These are phyloP conservation scores for Danielia oregonensis DNA, from an alignment of 805 yeast genomes.

Conservation along the genomic window DNA sequence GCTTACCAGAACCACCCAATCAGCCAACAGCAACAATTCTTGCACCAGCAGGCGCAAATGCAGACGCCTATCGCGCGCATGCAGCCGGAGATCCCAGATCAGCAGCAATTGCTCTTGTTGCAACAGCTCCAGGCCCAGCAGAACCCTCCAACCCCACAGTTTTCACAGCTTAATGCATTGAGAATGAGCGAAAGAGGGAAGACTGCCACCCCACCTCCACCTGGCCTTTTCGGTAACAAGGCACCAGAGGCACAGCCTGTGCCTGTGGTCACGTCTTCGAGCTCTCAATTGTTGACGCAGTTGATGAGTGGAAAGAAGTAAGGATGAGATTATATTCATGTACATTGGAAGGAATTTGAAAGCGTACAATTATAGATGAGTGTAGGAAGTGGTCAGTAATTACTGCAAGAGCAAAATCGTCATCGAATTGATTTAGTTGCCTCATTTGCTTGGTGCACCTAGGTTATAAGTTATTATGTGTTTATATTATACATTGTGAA, in stretches of 20 bases:
- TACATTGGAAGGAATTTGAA: background rate
- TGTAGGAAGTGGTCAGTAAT: too few relatives aligned
- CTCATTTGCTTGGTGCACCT: too few relatives aligned
- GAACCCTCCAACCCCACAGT: slow-evolving; percentile 5
- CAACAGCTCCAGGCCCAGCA: slow-evolving; percentile 17
- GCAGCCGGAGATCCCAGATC: slow-evolving; percentile 18
- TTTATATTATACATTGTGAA: too few relatives aligned
- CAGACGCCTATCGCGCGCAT: slow-evolving; percentile 26
- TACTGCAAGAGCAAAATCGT: too few relatives aligned
- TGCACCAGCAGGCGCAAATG: slow-evolving; percentile 27
- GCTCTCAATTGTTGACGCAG: slow-evolving; percentile 79
- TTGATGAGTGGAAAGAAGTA: slow-evolving; percentile 73
- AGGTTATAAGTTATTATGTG: too few relatives aligned
- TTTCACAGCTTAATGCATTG: slow-evolving; percentile 23
- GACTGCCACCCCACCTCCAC: slow-evolving; percentile 67
- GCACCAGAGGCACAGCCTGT: slow-evolving; percentile 2
- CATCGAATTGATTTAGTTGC: too few relatives aligned
- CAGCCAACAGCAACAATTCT: slow-evolving; percentile 23
- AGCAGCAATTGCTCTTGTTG: slow-evolving; percentile 12
- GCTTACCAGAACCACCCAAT: slow-evolving; percentile 43
- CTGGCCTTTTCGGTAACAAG: slow-evolving; percentile 50
- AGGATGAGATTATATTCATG: background rate
- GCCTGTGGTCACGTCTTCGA: slow-evolving; percentile 40
- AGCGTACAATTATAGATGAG: too few relatives aligned
- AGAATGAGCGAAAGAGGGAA: slow-evolving; percentile 30